These are phyloP conservation scores for Phialocephala subalpina DNA, from an alignment of 2,329 filamentous ascomycete genomes.

Conservation along the genomic window DNA sequence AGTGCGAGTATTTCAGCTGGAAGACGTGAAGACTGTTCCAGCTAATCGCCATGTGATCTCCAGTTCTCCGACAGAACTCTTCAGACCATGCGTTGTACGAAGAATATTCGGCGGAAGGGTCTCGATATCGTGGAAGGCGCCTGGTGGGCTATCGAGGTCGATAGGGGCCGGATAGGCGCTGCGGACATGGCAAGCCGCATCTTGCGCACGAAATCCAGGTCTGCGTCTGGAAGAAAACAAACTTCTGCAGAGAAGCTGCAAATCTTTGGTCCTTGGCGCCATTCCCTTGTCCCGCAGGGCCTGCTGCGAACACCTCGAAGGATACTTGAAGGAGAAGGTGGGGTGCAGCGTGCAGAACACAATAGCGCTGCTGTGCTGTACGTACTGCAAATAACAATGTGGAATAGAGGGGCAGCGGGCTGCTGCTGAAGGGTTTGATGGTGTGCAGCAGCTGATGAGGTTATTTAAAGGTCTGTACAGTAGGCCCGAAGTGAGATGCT, in stretches of 20 bases:
- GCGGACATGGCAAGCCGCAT: conserved; percentile 23
- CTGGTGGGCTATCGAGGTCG: background rate
- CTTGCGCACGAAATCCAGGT: conserved; percentile 25
- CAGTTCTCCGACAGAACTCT: conserved; percentile 21
- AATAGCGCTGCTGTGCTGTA: background rate
- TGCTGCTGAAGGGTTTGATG: conserved; percentile 11
- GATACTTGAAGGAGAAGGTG: conserved; percentile 5
- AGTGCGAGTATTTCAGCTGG: background rate
- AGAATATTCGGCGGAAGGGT: conserved; percentile 20
- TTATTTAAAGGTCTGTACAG: conserved; percentile 11
- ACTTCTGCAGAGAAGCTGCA: conserved; percentile 17
- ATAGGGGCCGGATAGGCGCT: conserved; percentile 1
- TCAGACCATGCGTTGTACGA: conserved; percentile 2
- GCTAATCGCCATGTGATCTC: conserved; percentile 13
- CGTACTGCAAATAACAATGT: background rate
- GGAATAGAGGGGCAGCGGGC: conserved; percentile 5
- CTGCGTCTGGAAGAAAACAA: conserved; percentile 1
- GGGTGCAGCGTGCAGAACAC: conserved; percentile 6
- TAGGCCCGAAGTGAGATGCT: conserved; percentile 2
- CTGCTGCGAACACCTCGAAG: conserved; percentile 9
- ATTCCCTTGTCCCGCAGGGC: background rate
- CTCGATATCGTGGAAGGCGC: conserved; percentile 21
- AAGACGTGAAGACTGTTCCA: background rate
- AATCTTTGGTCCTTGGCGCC: background rate
- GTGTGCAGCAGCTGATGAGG: background rate